Evolutionary conservation across 805 yeast species (phyloP).

Genomic region (Metschnikowia borealis): DNA sequence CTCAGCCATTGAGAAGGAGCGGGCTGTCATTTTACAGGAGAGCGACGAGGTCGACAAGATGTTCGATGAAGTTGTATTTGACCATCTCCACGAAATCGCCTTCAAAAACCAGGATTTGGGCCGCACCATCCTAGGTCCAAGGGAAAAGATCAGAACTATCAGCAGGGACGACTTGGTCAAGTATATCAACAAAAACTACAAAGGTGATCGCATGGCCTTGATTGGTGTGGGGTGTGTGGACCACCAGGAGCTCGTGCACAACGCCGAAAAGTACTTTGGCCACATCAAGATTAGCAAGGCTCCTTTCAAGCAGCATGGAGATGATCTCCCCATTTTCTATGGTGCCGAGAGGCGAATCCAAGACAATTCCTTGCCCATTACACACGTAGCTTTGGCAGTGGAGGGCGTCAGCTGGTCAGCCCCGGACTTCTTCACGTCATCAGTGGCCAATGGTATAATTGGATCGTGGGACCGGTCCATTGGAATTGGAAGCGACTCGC

Average conservation of each 20-base stretch:
- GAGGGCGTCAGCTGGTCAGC: constrained; percentile 98
- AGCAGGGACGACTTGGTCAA: constrained; percentile 68
- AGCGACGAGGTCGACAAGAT: constrained; percentile 96
- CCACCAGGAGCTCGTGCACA: constrained; percentile 74
- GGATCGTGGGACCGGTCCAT: constrained; percentile 97
- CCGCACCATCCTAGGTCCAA: constrained; percentile 93
- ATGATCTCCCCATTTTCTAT: constrained; percentile 71
- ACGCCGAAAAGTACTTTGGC: constrained; percentile 76
- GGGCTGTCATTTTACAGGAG: constrained; percentile 94
- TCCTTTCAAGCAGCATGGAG: constrained; percentile 71
- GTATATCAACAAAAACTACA: constrained; percentile 82
- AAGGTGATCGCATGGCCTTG: constrained; percentile 96
- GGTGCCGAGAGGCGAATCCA: constrained; percentile 85
- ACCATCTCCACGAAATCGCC: constrained; percentile 90
- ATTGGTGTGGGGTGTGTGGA: constrained; percentile 94
- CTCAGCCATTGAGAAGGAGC: constrained; percentile 86
- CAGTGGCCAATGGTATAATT: constrained; percentile 93
- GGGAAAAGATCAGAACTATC: constrained; percentile 79
- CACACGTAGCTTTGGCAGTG: constrained; percentile 91
- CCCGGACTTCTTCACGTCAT: constrained; percentile 90
- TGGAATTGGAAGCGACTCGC: constrained; percentile 78
- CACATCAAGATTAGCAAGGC: constrained; percentile 56
- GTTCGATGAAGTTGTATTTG: constrained; percentile 98
- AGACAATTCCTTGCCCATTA: constrained; percentile 78
- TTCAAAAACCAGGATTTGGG: constrained; percentile 91